Evolutionary conservation across 306 rosid genomes (phyloP), one percentile per base, ranked within the genome.

Genomic region (Neltuma alba): DNA sequence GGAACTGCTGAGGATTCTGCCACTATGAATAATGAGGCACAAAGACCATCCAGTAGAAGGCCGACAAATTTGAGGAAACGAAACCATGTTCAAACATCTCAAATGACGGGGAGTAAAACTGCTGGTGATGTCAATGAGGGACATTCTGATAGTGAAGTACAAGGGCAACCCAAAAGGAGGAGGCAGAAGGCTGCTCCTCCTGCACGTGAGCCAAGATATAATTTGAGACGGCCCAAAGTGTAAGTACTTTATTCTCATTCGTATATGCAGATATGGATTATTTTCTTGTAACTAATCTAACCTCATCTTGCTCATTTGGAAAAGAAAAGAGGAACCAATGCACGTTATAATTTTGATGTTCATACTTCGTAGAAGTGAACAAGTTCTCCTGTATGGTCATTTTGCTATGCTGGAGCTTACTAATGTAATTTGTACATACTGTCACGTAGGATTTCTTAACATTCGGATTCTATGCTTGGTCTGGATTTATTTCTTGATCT

Each of bases 151-250:
- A 84, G 90, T 81, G 69, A 84, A 27, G 79, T 86, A 68, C 88
- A 80, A 33, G 92, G 89, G 34, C 89, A 85, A 63, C 91, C 62
- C 50, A 88, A 89, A 89, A 91, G 75, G 81, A 86, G 92, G 82
- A 91, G 94, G 28, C 89, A 82, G 76, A 91, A 78, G 82, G 87
- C 64, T 76, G 78, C 84, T 75, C 79, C 89, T 45, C 83, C 88
- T 31, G 83, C 80, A 75, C 93, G 75, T 21, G 91, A 84, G 87
- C 38, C 86, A 48, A 86, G 98, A 81, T 95, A 95, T 84, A 95
- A 92, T 88, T 87, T 95, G 75, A 90, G 98, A 76, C 89, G 92
- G 72, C 82, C 87, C n/a, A 94, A 83, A 87, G 84, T 18, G 98
- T 91, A 57, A 84, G 89, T 79, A 20, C 55, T 54, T 23, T 23